These are phyloP conservation scores for Leccinum angustisporum DNA, from an alignment of 1,284 basidiomycete genomes.

Conservation along the genomic window DNA sequence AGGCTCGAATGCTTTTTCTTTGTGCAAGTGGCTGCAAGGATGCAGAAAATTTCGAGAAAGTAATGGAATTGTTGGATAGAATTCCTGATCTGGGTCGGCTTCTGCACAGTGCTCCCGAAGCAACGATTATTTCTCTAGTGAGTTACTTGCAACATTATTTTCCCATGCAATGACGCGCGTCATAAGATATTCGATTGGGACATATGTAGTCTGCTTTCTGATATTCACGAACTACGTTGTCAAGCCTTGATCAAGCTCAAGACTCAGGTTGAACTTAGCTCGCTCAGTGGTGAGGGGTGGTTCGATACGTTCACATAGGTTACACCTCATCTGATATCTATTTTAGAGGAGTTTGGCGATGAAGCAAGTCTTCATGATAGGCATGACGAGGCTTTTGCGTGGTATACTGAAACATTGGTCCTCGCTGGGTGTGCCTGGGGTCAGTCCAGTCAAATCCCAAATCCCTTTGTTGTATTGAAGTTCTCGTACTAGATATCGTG, in stretches of 20 bases:
- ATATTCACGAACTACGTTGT: slow-evolving; percentile 12
- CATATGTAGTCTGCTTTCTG: not conserved
- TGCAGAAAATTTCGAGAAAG: not conserved
- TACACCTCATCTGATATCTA: not conserved
- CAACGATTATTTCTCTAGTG: not conserved
- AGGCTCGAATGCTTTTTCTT: not conserved
- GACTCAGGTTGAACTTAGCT: not conserved
- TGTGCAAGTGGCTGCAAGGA: not conserved
- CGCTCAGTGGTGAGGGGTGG: not conserved
- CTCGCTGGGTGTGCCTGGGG: slow-evolving; percentile 1
- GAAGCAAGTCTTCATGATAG: not conserved
- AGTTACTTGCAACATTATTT: not conserved
- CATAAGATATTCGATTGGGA: slow-evolving; percentile 13
- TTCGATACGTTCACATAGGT: not conserved
- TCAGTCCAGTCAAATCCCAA: not conserved
- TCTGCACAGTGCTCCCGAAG: slow-evolving; percentile 5
- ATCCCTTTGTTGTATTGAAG: not conserved
- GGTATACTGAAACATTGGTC: slow-evolving; percentile 6
- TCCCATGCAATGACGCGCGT: not conserved
- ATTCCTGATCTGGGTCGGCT: slow-evolving; percentile 5
- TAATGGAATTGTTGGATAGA: not conserved
- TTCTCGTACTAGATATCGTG: not conserved
- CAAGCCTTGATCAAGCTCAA: not conserved
- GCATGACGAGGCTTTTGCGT: slow-evolving; percentile 6
- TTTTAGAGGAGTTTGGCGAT: not conserved